Evolutionary conservation across 805 yeast species (phyloP), one percentile per base, ranked within the genome.

Genomic region (Candida anglica): DNA sequence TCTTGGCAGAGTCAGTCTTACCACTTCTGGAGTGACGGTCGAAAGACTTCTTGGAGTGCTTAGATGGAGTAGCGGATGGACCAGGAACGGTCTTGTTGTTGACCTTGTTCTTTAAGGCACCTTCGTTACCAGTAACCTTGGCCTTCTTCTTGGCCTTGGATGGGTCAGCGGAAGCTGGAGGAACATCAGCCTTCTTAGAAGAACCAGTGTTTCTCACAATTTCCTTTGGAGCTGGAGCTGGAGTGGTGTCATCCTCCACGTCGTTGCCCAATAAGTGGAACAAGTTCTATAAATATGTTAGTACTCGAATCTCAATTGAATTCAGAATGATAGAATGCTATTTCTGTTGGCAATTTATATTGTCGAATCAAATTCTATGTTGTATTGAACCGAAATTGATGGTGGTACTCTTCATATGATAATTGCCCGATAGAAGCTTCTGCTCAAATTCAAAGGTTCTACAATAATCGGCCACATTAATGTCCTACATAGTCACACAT

Each of bases 1-100:
- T 81, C 81, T 87, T 89, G 51, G 74, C 77, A 51, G 95, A 72
- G 72, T 88, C 96, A 54, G 78, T 63, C 75, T 84, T 86, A 58
- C 82, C 86, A 47, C 86, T 59, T 74, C 84, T 85, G 48, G 91
- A 78, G 58, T 80, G 93, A 69, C 95, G 93, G 79, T 91, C 98
- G 41, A 66, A 63, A 52, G 74, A 71, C 60, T 63, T 69, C 68
- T 77, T 77, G 58, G 72, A 66, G 53, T 75, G 60, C 54, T 75
- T 75, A 50, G 70, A 43, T 40, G 77, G 77, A 48, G 77, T 64
- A 37, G 71, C 51, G 40, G 71, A 53, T 50, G 78, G 71, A 49
- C 75, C 76, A 40, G 75, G 69, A 49, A 77, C 79, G 71, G 75
- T 66, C 64, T 75, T 75, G 75, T 93, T 93, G 63, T 81, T 78